Conservation (phyloP, 2,329 filamentous ascomycete species). For the Xylariaceae sp. region DNA sequence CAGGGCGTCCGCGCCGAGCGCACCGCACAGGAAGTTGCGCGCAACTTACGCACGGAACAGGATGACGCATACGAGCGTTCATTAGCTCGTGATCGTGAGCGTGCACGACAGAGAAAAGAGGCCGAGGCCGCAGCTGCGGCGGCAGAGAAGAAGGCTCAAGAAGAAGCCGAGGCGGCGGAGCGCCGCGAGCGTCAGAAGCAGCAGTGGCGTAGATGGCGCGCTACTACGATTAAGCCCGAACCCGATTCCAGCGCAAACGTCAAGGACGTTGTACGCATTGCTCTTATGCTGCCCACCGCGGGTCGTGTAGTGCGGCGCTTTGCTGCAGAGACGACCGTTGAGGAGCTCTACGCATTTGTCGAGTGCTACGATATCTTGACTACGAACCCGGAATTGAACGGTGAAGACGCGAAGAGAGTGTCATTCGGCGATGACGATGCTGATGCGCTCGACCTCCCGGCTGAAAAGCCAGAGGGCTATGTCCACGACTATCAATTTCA, state of each 20-base stretch:
- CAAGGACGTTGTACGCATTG: constrained; percentile 67
- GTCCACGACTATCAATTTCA: constrained; percentile 79
- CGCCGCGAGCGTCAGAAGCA: constrained; percentile 41
- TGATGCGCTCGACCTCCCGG: constrained; percentile 31
- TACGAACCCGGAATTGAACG: constrained; percentile 35
- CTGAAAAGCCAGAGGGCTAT: constrained; percentile 57
- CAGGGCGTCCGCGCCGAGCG: constrained; percentile 69
- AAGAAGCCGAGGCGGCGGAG: constrained; percentile 57
- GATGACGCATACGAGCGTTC: constrained; percentile 92
- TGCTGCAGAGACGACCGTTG: constrained; percentile 60
- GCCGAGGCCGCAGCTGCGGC: constrained; percentile 65
- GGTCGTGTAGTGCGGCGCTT: constrained; percentile 77
- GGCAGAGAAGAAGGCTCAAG: constrained; percentile 57
- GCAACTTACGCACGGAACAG: constrained; percentile 78
- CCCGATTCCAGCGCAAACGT: constrained; percentile 48
- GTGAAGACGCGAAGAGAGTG: constrained; percentile 23
- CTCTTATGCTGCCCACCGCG: constrained; percentile 60
- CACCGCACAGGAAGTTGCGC: constrained; percentile 72
- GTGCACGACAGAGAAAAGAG: constrained; percentile 69
- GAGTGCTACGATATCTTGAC: constrained; percentile 68
- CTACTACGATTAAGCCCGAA: constrained; percentile 60
- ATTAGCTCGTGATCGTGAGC: constrained; percentile 79
- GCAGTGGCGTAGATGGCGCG: constrained; percentile 80
- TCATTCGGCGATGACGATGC: constrained; percentile 24
- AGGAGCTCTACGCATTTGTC: constrained; percentile 93